These are phyloP conservation scores for Calonectria multiphialidica DNA, from an alignment of 2,329 filamentous ascomycete species.

Conservation along the genomic window DNA sequence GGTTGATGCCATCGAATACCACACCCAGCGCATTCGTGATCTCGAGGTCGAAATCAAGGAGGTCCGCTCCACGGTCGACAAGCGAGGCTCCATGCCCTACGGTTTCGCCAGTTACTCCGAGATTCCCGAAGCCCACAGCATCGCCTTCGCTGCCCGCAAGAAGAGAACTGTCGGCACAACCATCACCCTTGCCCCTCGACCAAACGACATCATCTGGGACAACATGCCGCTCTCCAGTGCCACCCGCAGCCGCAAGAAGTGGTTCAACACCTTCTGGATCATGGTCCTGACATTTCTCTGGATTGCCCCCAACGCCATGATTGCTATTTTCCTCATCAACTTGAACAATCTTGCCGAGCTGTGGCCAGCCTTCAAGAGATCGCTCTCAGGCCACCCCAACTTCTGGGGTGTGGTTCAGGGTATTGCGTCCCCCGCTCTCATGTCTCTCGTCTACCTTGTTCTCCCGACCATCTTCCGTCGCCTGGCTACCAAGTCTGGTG, in stretches of 20 bases:
- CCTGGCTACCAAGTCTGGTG: conserved; percentile 84
- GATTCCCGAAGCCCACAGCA: conserved; percentile 88
- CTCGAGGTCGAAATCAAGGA: conserved; percentile 89
- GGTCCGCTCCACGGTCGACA: conserved; percentile 84
- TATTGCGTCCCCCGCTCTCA: conserved; percentile 88
- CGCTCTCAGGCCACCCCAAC: conserved; percentile 71
- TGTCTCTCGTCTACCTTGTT: conserved; percentile 87
- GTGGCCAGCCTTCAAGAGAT: conserved; percentile 80
- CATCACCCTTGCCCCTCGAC: conserved; percentile 83
- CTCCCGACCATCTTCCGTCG: conserved; percentile 93
- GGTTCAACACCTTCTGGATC: conserved; percentile 89
- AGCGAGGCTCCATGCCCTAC: conserved; percentile 88
- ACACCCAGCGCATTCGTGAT: conserved; percentile 85
- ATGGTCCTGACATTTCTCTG: conserved; percentile 83
- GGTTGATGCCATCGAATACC: conserved; percentile 94
- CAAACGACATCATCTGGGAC: conserved; percentile 95
- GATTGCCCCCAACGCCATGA: conserved; percentile 93
- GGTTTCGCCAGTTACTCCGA: conserved; percentile 95
- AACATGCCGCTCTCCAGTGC: conserved; percentile 82
- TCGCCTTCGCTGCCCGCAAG: conserved; percentile 84
- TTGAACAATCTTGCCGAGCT: conserved; percentile 82
- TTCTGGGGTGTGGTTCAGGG: conserved; percentile 93
- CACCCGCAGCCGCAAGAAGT: conserved; percentile 77
- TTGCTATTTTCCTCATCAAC: conserved; percentile 93
- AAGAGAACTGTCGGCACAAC: conserved; percentile 85